Base-by-base conservation (phyloP, 495 filamentous ascomycete genomes). In the Neurospora pannonica region DNA sequence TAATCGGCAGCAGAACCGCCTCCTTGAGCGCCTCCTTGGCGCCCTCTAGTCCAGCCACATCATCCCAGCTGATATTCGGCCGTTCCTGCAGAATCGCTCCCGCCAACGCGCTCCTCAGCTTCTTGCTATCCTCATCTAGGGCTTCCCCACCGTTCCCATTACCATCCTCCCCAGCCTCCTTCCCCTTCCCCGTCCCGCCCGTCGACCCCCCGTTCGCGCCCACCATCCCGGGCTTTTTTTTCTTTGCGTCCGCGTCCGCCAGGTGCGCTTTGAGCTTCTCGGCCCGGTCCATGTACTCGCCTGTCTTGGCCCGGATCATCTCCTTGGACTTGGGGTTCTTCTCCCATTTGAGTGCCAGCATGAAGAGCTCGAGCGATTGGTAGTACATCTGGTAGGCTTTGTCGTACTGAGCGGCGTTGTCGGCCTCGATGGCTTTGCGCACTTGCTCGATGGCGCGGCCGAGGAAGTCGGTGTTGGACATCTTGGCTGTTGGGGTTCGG, bases 1-100 rank as follows among this genome's bases (percentile, higher is more conserved):
- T 98, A 80, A 98, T 98, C 21, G 96, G 96, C 78, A 99, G 82
- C 78, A 99, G 92, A 42, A 99, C 97, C 3, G 96, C 96, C 85
- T 99, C 96, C 82, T 99, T 99, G 77, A 99, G 84, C 38, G 97
- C 94, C 80, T 99, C 97, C 85, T 99, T 99, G 67, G 96, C 96
- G 40, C 88, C 89, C 79, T 99, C 96, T 38, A 99, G 83, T 79
- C 96, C 96, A n/a, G 97, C 96, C 48, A 99, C 97, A 83, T 98
- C 97, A 78, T 99, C 96, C 96, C 96, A 99, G 78, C 90, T 91
- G 42, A 99, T 86, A 78, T 99, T 97, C 28, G 97, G 96, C 82
- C 97, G 93, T 79, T 99, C 96, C 73, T 93, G 91, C 78, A 99
- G 81, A 70, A 99, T 98, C 42, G 97, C 97, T 3, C 97, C 96